Conservation (phyloP, 1,284 basidiomycete species). For the Termitomyces sp. region DNA sequence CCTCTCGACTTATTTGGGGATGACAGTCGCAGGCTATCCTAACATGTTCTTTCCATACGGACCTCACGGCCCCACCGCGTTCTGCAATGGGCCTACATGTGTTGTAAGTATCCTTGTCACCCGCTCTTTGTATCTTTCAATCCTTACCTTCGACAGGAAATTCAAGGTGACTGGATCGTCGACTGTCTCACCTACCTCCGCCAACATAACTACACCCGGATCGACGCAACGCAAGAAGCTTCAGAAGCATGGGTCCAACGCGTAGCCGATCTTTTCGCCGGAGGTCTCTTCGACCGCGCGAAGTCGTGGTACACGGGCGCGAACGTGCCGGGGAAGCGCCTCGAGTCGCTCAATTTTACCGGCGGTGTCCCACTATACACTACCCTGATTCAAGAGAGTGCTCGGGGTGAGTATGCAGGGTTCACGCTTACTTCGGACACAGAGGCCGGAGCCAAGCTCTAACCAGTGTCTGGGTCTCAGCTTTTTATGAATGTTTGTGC, state of each 20-base stretch:
- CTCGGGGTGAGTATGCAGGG: conserved; percentile 20
- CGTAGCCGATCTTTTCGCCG: conserved; percentile 14
- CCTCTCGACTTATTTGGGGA: conserved; percentile 22
- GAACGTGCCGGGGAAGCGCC: conserved; percentile 22
- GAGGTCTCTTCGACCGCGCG: conserved; percentile 16
- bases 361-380: conserved; percentile 21
- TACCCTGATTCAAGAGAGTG: conserved; percentile 15
- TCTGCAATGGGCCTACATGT: conserved; percentile 25
- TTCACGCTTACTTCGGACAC: conserved; percentile 17
- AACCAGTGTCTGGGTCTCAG: background rate
- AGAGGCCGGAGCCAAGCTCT: background rate
- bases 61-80: conserved; percentile 24
- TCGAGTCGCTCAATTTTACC: conserved; percentile 22
- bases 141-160: conserved; percentile 15
- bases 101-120: conserved; percentile 13
- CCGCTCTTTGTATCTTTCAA: background rate
- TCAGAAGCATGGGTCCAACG: conserved; percentile 17
- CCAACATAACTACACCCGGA: conserved; percentile 13
- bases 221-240: conserved; percentile 17
- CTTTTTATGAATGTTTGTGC: conserved; percentile 1
- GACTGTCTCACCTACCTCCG: conserved; percentile 20
- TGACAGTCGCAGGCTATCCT: conserved; percentile 19
- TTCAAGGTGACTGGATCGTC: conserved; percentile 24
- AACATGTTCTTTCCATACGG: conserved; percentile 27
- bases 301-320: conserved; percentile 25